Base-by-base conservation (phyloP, 2,329 filamentous ascomycete genomes). In the Drechslera avenae region DNA sequence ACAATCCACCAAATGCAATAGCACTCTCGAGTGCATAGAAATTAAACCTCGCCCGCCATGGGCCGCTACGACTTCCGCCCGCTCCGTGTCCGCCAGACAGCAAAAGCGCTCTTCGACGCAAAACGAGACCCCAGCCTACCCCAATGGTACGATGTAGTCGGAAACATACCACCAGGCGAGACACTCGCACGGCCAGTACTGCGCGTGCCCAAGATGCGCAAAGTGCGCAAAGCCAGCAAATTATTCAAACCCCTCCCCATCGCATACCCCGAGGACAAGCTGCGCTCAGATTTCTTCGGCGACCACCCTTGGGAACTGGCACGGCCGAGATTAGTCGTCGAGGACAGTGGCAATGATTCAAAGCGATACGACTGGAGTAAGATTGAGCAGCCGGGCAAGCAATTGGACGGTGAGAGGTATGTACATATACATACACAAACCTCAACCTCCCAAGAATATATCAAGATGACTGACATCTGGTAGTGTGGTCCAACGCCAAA, bases 291-390 rank as follows among this genome's bases (percentile, higher is more conserved):
- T 21, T 99, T 97, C 78, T 99, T 90, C 79, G 85, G 82, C 67
- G 93, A 99, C 73, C 94, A 99, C 72, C 94, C 94, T 4, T 99
- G 94, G 94, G 94, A 99, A 76, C 78, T 99, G 68, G 94, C 94
- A 14, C 83, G 93, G 56, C 94, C 94, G 46, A 83, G 90, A 62
- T 81, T 96, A 51, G 79, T 99, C 39, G 77, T 97, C 8, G 94
- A 99, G 76, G 80, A 86, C 62, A 88, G 93, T 66, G 94, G 94
- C 45, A 89, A 88, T 69, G 93, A 99, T 68, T 80, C 84, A 43
- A 84, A 87, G 71, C 79, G 77, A 46, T 86, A 85, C 65, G 85
- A 97, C 73, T 97, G 93, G 93, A 89, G 87, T 62, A 86, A 81
- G 18, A 74, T 96, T 62, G 78, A 81, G 63, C 94, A 97, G 76